These are phyloP conservation scores for Globisporangium emineosum DNA, from an alignment of 352 stramenopile species.

Conservation along the genomic window DNA sequence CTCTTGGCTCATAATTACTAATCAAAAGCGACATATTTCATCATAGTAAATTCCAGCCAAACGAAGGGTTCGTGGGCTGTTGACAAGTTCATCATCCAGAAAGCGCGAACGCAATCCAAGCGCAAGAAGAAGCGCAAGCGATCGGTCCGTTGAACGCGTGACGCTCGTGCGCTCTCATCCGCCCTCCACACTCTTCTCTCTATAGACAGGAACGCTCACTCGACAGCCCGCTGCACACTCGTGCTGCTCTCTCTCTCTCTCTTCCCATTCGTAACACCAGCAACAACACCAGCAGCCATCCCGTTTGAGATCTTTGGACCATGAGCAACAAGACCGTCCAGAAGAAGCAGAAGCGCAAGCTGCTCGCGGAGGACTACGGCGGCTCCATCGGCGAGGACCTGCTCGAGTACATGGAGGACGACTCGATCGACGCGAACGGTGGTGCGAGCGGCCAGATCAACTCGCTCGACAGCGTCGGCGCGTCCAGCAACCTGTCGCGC, in stretches of 20 bases:
- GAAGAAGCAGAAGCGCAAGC: constrained; percentile 83
- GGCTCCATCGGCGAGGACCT: constrained; percentile 75
- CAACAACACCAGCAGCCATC: not conserved
- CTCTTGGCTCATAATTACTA: not conserved
- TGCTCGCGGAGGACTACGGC: constrained; percentile 80
- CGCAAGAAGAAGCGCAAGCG: not conserved
- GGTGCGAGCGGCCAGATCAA: constrained; percentile 19
- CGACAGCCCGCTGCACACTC: not conserved
- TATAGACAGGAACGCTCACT: not conserved
- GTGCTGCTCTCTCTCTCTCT: not conserved
- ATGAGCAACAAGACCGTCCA: constrained; percentile 57
- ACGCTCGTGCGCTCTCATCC: not conserved
- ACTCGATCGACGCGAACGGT: constrained; percentile 24
- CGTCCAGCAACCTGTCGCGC: constrained; percentile 76
- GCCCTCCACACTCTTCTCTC: not conserved
- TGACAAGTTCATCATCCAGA: not conserved
- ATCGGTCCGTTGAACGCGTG: not conserved
- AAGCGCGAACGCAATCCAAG: not conserved
- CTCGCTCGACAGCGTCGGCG: constrained; percentile 73
- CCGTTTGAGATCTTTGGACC: not conserved
- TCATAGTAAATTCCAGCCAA: not conserved
- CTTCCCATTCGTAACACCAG: not conserved
- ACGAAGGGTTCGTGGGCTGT: not conserved
- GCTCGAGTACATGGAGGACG: constrained; percentile 79
- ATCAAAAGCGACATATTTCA: not conserved